Percentiles rank a stretch among this genome's conserved stretches.
phyloP scores from a whole-genome alignment of 2,329 filamentous ascomycete species.

The Fusarium setosum region DNA sequence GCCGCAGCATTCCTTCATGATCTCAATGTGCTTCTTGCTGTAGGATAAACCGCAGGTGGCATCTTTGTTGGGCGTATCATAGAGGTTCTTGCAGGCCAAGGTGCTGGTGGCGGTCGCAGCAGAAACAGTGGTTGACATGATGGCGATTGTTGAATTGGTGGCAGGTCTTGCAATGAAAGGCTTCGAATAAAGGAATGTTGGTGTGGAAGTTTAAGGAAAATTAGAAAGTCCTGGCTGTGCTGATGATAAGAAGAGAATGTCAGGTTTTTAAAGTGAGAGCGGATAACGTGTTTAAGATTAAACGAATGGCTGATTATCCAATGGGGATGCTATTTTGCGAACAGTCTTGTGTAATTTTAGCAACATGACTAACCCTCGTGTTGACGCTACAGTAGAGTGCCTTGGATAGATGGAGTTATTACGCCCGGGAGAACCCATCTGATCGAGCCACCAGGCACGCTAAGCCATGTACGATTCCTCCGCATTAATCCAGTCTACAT shows the following conservation, averaged over 20 bases:
- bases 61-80: constrained; percentile 55
- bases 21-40: constrained; percentile 53
- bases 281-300: not conserved
- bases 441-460: not conserved
- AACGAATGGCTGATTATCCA: not conserved
- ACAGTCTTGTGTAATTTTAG: not conserved
- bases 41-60: constrained; percentile 55
- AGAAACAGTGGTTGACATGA: constrained; percentile 3
- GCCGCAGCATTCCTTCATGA: constrained; percentile 58
- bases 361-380: not conserved
- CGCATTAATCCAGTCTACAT: not conserved
- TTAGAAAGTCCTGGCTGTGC: not conserved
- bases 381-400: not conserved
- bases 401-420: not conserved
- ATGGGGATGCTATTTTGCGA: not conserved
- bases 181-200: not conserved
- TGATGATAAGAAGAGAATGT: not conserved
- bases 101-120: not conserved
- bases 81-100: constrained; percentile 41
- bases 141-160: not conserved
- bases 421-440: not conserved
- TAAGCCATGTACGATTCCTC: not conserved
- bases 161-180: not conserved
- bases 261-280: not conserved
- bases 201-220: not conserved